Percentiles rank a stretch among this genome's conserved stretches.
Conservation (phyloP, 202 grass and related monocot species). For the Brachypodium distachyon region DNA sequence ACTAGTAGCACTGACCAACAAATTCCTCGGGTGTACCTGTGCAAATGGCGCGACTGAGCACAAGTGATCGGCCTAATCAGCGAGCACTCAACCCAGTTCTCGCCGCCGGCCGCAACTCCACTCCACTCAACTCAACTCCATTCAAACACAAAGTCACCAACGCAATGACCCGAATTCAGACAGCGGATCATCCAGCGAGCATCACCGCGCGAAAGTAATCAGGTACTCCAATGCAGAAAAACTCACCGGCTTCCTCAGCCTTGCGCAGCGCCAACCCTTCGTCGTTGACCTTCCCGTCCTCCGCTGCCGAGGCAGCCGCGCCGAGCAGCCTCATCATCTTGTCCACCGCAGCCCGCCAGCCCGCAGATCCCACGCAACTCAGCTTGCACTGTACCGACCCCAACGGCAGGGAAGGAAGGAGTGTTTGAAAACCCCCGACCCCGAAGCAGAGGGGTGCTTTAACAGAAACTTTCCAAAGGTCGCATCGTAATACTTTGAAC, state of each 20-base stretch:
- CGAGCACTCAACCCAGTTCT: not conserved
- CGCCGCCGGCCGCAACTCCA: not conserved
- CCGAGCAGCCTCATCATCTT: not conserved
- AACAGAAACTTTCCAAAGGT: not conserved
- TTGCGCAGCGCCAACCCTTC: slow-evolving; percentile 64
- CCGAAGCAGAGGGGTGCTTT: slow-evolving; percentile 10
- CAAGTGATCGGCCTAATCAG: not conserved
- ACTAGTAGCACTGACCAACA: not conserved
- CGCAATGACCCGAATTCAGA: not conserved
- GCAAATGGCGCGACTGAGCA: not conserved
- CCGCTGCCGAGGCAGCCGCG: not conserved
- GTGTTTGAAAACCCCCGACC: slow-evolving; percentile 34
- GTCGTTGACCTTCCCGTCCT: slow-evolving; percentile 38
- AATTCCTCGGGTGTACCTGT: not conserved
- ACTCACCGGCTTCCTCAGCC: slow-evolving; percentile 76
- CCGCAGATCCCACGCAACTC: not conserved
- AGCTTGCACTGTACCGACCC: not conserved
- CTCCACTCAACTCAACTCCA: not conserved
- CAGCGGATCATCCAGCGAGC: not conserved
- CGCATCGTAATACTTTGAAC: slow-evolving; percentile 6
- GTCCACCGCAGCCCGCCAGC: not conserved
- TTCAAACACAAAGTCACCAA: not conserved
- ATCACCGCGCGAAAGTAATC: no score
- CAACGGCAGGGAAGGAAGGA: slow-evolving; percentile 21
- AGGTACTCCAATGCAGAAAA: no score